Conservation (phyloP, 176 grass and related monocot genomes). For the Sorghum bicolor region Sorghum_bicolor_NCBIv3 NC_012874.2:2363001-2363500, state of each 20-base stretch:
- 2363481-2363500: too few species aligned
- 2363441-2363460: too few species aligned
- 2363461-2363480: too few species aligned
- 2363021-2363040: not conserved
- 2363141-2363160: not conserved
- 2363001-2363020: slow-evolving; percentile 7
- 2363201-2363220: not conserved
- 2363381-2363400: too few species aligned
- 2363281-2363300: too few species aligned
- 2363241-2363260: not conserved
- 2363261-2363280: too few species aligned
- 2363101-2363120: slow-evolving; percentile 16
- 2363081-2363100: slow-evolving; percentile 32
- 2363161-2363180: not conserved
- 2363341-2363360: too few species aligned
- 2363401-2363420: too few species aligned
- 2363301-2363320: too few species aligned
- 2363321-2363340: too few species aligned
- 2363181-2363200: not conserved
- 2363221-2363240: not conserved
- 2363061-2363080: not conserved
- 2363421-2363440: too few species aligned
- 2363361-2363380: too few species aligned
- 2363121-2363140: not conserved
- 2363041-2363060: slow-evolving; percentile 53